Percentiles rank a stretch among this genome's conserved stretches.
Conservation (phyloP, 305 asterid genomes). For the Fraxinus ornus region DNA sequence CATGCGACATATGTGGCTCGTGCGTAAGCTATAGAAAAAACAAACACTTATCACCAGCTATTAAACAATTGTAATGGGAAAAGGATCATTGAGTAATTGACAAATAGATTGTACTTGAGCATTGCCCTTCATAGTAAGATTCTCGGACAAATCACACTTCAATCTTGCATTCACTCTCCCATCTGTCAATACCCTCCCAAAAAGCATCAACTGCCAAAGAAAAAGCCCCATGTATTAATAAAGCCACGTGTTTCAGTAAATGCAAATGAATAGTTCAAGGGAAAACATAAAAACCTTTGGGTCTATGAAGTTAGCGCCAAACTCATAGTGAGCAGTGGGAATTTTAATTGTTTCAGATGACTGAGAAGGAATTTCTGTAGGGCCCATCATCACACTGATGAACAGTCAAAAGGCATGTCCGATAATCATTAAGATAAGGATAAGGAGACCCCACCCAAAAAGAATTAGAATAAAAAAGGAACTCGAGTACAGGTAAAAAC, state of each 20-base stretch:
- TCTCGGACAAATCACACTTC: slow-evolving; percentile 84
- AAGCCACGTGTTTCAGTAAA: slow-evolving; percentile 4
- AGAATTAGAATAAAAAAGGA: neutral
- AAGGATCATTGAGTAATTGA: slow-evolving; percentile 10
- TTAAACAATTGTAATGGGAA: neutral
- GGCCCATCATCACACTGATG: slow-evolving; percentile 90
- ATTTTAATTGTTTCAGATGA: slow-evolving; percentile 78
- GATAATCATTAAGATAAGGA: slow-evolving; percentile 1
- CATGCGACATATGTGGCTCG: slow-evolving; percentile 95
- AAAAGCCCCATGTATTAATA: slow-evolving; percentile 28
- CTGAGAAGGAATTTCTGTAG: slow-evolving; percentile 89
- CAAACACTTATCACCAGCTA: neutral
- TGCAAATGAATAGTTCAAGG: slow-evolving; percentile 9
- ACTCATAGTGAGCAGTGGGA: slow-evolving; percentile 88
- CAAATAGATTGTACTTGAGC: slow-evolving; percentile 61
- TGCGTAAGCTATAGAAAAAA: slow-evolving; percentile 58
- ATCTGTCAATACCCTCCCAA: slow-evolving; percentile 87
- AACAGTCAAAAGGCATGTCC: slow-evolving; percentile 14
- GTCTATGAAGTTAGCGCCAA: slow-evolving; percentile 88
- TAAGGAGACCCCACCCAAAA: neutral
- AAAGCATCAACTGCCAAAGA: slow-evolving; percentile 74
- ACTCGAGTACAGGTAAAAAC: neutral
- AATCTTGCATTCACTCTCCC: slow-evolving; percentile 91
- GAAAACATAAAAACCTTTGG: slow-evolving; percentile 59
- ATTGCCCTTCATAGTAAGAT: slow-evolving; percentile 74